Conservation (phyloP, 176 grass and related monocot genomes). For the Cenchrus purpureus region DNA sequence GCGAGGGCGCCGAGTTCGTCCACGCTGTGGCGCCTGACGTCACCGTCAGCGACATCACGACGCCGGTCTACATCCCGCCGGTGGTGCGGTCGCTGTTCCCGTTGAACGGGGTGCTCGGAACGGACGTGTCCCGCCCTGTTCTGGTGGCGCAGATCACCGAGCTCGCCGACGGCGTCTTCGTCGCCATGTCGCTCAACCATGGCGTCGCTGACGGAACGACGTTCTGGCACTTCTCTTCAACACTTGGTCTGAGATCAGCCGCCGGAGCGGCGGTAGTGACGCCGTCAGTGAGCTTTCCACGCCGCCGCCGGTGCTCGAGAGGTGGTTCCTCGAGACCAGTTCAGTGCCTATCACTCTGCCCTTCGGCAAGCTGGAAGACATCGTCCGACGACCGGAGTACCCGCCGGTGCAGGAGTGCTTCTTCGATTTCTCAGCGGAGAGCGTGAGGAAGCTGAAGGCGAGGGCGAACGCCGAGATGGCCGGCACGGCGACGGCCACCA, state of each 20-base stretch:
- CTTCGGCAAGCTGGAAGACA: not conserved
- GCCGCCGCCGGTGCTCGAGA: not conserved
- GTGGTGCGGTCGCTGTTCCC: conserved; percentile 12
- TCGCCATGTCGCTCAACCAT: conserved; percentile 48
- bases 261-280: not conserved
- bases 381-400: conserved; percentile 1
- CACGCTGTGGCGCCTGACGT: conserved; percentile 34
- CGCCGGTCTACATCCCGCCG: not conserved
- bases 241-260: conserved; percentile 46
- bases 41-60: conserved; percentile 27
- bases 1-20: conserved; percentile 45
- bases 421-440: conserved; percentile 36
- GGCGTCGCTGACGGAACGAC: conserved; percentile 19
- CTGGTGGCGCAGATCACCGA: conserved; percentile 53
- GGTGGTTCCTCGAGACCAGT: conserved; percentile 38
- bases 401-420: conserved; percentile 31
- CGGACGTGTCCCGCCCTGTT: not conserved
- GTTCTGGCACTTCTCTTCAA: conserved; percentile 56
- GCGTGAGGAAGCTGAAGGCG: conserved; percentile 36
- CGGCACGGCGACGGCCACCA: not conserved
- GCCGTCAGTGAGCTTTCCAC: not conserved
- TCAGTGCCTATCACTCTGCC: conserved; percentile 38
- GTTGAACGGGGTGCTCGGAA: not conserved
- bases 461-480: conserved; percentile 43
- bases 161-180: conserved; percentile 62